These are phyloP conservation scores for Debaryomyces nepalensis DNA, from an alignment of 1,139 yeast species.

Conservation along the genomic window DNA sequence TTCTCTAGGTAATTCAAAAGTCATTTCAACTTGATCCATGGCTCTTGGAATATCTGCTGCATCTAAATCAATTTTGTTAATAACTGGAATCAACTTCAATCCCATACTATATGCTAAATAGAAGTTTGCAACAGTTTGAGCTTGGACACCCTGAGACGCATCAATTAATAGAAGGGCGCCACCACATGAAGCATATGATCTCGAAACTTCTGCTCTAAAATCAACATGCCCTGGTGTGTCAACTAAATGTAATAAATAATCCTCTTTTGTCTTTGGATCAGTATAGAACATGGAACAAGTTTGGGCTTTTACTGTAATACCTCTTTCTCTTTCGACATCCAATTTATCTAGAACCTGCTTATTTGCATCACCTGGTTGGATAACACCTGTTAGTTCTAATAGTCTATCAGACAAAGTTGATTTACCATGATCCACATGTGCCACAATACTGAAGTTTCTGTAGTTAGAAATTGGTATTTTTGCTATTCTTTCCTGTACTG, in stretches of 20 bases:
- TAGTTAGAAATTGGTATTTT: constrained; percentile 81
- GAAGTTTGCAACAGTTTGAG: constrained; percentile 96
- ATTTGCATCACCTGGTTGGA: constrained; percentile 71
- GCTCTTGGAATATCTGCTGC: constrained; percentile 85
- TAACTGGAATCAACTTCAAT: constrained; percentile 80
- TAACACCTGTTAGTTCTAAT: constrained; percentile 86
- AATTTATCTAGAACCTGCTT: constrained; percentile 87
- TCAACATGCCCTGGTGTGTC: constrained; percentile 99
- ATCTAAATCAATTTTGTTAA: constrained; percentile 89
- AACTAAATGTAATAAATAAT: constrained; percentile 84
- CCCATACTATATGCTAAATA: constrained; percentile 88
- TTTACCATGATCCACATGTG: constrained; percentile 98
- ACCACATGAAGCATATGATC: constrained; percentile 95
- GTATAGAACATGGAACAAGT: constrained; percentile 91
- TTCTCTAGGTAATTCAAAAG: constrained; percentile 76
- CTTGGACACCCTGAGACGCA: constrained; percentile 96
- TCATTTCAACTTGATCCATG: constrained; percentile 78
- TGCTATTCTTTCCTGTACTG: constrained; percentile 59
- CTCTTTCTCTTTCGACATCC: constrained; percentile 94
- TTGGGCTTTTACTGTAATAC: constrained; percentile 96
- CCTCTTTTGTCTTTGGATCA: constrained; percentile 59
- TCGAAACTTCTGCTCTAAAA: constrained; percentile 88
- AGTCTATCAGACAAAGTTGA: constrained; percentile 88
- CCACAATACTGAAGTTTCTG: constrained; percentile 91
- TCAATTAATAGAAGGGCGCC: constrained; percentile 92